Conservation (phyloP, 805 yeast species). For the Candida ovalis region DNA sequence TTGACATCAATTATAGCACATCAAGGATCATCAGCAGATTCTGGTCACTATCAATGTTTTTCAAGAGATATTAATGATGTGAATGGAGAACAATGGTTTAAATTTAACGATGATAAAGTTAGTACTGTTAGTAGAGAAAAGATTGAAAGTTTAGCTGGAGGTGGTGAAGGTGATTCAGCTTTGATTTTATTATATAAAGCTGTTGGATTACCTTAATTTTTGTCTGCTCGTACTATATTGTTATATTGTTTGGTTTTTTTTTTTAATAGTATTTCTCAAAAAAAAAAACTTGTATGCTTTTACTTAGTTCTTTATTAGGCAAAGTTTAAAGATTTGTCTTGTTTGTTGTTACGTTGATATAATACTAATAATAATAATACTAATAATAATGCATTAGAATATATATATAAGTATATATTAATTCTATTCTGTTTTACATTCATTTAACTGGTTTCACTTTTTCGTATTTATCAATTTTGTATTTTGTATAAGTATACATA, state of each 20-base stretch:
- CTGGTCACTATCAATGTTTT: conserved; percentile 95
- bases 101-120: conserved; percentile 91
- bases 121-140: conserved; percentile 71
- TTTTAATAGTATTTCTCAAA: background rate
- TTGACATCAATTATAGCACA: conserved; percentile 84
- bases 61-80: conserved; percentile 64
- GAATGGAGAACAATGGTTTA: conserved; percentile 82
- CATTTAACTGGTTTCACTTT: too few relatives aligned
- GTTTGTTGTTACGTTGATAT: too few relatives aligned
- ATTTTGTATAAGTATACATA: too few relatives aligned
- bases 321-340: too few relatives aligned
- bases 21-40: conserved; percentile 92
- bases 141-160: conserved; percentile 87
- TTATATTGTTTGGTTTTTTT: background rate
- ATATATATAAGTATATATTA: background rate
- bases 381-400: background rate
- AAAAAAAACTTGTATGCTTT: background rate
- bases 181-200: conserved; percentile 83
- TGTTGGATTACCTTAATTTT: conserved; percentile 50
- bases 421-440: conserved; percentile 1
- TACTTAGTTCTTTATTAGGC: background rate
- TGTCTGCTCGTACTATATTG: too few relatives aligned
- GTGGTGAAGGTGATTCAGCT: conserved; percentile 97
- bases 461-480: too few relatives aligned
- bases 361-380: too few relatives aligned